phyloP scores from a whole-genome alignment of 345 rosid genomes.

The Pugionium cornutum region DNA sequence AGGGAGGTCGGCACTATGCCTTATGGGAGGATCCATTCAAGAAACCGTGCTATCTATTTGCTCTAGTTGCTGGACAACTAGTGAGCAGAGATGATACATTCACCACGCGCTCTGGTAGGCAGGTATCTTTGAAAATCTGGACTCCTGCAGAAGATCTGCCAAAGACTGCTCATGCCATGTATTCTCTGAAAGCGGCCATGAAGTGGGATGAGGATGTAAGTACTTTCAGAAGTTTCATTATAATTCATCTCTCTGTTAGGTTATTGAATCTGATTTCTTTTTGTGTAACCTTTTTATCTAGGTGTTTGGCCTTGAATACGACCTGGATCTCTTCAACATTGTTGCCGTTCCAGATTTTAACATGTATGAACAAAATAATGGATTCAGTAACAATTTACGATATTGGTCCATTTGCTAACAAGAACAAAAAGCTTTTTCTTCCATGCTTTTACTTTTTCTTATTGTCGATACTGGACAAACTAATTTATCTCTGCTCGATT shows the following conservation, averaged over 20 bases:
- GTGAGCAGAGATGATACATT: slow-evolving; percentile 89
- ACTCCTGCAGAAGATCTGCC: slow-evolving; percentile 90
- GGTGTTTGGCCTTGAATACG: slow-evolving; percentile 99
- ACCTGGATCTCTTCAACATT: slow-evolving; percentile 96
- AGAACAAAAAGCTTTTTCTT: slow-evolving; percentile 1
- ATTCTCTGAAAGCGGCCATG: slow-evolving; percentile 95
- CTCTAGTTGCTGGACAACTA: slow-evolving; percentile 88
- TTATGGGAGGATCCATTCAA: slow-evolving; percentile 98
- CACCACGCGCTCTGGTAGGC: slow-evolving; percentile 76
- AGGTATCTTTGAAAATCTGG: slow-evolving; percentile 86
- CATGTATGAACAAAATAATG: slow-evolving; percentile 59
- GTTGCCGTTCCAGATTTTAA: slow-evolving; percentile 98
- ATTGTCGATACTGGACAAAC: slow-evolving; percentile 4
- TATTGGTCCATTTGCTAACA: slow-evolving; percentile 2
- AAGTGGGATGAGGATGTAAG: slow-evolving; percentile 99
- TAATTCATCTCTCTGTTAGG: slow-evolving; percentile 7
- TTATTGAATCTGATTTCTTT: slow-evolving; percentile 8
- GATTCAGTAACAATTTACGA: slow-evolving; percentile 8
- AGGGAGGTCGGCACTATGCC: slow-evolving; percentile 91
- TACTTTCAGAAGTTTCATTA: background rate
- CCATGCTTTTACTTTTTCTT: slow-evolving; percentile 6
- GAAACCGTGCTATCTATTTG: slow-evolving; percentile 97
- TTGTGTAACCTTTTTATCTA: slow-evolving; percentile 34
- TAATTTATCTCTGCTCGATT: slow-evolving; percentile 34
- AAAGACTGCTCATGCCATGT: slow-evolving; percentile 98